Evolutionary conservation across 208 protist species (phyloP), one percentile per base, ranked within the genome.

Genomic region (Trypanosoma boissoni): DNA sequence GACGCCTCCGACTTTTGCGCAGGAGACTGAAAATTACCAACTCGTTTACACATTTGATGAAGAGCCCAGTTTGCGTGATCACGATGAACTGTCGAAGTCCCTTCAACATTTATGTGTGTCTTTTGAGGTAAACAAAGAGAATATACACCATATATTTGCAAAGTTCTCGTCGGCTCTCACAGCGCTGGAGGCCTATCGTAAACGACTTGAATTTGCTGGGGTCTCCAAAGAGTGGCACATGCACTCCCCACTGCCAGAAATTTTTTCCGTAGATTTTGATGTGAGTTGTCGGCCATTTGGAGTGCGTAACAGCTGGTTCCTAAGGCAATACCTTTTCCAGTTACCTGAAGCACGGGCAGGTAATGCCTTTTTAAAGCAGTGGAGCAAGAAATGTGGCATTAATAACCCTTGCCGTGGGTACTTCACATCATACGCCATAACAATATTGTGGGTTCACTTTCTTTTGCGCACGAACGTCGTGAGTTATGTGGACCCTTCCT

Each of bases 231-330:
- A 43, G 18, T 92, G 81, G 81, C 24, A 49, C 20, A 2, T n/a
- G 10, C 23, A 45, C 37, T 23, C 42, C 8, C 68, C 62, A 27
- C 54, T 76, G 23, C 78, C 83, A 3, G 82, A 90, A 29, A 74
- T 94, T 24, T 92, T 85, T 68, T 58, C 54, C 27, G 57, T 94
- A 41, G 82, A 94, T 46, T 91, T 94, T 53, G 88, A 94, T 50
- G 44, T 94, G n/a, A 87, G 80, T 12, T 83, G 65, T 59, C 71
- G 84, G 42, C 29, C 53, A 41, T 52, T 78, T 10, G 88, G 88
- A 21, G 68, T 94, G 20, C 83, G 88, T 16, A 94, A 94, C 76
- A 89, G 80, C 56, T 87, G 69, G 76, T 68, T 92, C n/a, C 54
- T 94, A 53, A 83, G 84, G 2, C 31, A 43, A 9, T 94, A 94